Evolutionary conservation across 1,139 yeast species (phyloP).

Genomic region (Candida sp.): DNA sequence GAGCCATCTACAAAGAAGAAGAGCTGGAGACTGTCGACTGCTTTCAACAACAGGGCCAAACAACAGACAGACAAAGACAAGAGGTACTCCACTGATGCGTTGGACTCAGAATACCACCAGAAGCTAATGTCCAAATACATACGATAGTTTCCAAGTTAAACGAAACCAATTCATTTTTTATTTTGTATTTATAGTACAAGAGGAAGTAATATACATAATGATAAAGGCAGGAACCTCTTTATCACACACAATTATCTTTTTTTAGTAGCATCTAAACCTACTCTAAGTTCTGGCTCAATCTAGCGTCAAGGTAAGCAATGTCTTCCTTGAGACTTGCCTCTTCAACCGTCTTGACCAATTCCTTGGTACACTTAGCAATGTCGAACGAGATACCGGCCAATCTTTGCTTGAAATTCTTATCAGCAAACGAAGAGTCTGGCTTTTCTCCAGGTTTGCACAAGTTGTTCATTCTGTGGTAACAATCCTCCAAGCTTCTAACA

Average conservation of each 20-base stretch:
- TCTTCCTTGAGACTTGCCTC: slow-evolving; percentile 90
- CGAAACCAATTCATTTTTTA: not conserved
- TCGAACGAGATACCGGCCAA: slow-evolving; percentile 96
- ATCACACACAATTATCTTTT: not conserved
- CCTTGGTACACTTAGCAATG: slow-evolving; percentile 95
- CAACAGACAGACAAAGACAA: slow-evolving; percentile 13
- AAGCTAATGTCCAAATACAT: slow-evolving; percentile 72
- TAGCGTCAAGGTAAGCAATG: slow-evolving; percentile 56
- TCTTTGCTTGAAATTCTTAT: slow-evolving; percentile 88
- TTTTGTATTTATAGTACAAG: not conserved
- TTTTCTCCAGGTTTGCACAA: slow-evolving; percentile 58
- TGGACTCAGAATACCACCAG: slow-evolving; percentile 72
- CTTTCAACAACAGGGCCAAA: slow-evolving; percentile 39
- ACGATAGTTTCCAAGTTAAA: slow-evolving; percentile 26
- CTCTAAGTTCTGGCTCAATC: slow-evolving; percentile 41
- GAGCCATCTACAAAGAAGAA: slow-evolving; percentile 43
- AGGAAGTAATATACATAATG: slow-evolving; percentile 2
- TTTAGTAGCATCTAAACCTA: not conserved
- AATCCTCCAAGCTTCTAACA: slow-evolving; percentile 83
- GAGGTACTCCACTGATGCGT: slow-evolving; percentile 62
- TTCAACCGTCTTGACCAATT: slow-evolving; percentile 93
- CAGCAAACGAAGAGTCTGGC: slow-evolving; percentile 73
- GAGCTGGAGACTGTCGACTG: slow-evolving; percentile 62
- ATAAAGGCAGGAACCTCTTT: not conserved
- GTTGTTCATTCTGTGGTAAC: slow-evolving; percentile 77